Evolutionary conservation across 2,329 filamentous ascomycete genomes (phyloP).

Genomic region (Penicillium decumbens): DNA sequence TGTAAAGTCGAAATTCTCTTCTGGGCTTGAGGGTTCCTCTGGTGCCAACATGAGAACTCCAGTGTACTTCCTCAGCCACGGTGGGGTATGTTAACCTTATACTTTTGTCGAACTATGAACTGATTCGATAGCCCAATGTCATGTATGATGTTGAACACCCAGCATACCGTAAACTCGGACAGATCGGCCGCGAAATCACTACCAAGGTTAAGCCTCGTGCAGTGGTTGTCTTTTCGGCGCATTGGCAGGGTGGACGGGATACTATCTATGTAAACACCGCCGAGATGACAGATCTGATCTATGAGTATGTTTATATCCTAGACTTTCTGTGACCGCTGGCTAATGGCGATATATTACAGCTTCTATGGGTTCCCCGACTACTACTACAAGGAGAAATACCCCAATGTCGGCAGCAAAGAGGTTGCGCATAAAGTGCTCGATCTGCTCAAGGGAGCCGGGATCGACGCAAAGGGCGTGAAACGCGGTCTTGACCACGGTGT

Average conservation of each 20-base stretch:
- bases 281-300: constrained; percentile 62
- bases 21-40: not conserved
- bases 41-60: constrained; percentile 39
- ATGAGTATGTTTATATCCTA: constrained; percentile 50
- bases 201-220: constrained; percentile 65
- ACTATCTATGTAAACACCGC: constrained; percentile 63
- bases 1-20: not conserved
- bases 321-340: not conserved
- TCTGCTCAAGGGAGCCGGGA: constrained; percentile 53
- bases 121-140: constrained; percentile 50
- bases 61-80: constrained; percentile 52
- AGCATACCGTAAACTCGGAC: constrained; percentile 59
- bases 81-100: constrained; percentile 35
- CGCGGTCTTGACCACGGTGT: constrained; percentile 72
- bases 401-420: constrained; percentile 57
- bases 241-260: constrained; percentile 61
- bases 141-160: constrained; percentile 67
- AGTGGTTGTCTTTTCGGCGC: constrained; percentile 70
- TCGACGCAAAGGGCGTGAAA: constrained; percentile 56
- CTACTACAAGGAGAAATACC: constrained; percentile 65
- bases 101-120: not conserved
- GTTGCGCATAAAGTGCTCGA: constrained; percentile 57
- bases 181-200: constrained; percentile 66
- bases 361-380: constrained; percentile 68
- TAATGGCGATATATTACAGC: constrained; percentile 29